phyloP scores from a whole-genome alignment of 345 rosid species.

The Psidium friedrichsthalianum region DNA sequence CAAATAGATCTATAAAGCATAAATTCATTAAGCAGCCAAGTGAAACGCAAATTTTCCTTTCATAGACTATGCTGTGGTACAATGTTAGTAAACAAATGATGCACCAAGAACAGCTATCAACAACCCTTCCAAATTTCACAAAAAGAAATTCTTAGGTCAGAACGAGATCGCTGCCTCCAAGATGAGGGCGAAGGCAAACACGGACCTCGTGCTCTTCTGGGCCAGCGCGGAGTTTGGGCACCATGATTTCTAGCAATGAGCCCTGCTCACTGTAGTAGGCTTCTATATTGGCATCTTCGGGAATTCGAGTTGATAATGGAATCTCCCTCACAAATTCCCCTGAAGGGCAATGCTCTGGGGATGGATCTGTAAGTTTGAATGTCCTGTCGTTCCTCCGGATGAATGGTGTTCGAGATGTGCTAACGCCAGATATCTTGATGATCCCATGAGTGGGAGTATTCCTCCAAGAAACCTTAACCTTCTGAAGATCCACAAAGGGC shows the following conservation, averaged over 20 bases:
- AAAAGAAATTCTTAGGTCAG: slow-evolving; percentile 35
- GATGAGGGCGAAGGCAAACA: slow-evolving; percentile 80
- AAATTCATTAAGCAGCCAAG: neutral
- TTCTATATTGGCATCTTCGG: slow-evolving; percentile 91
- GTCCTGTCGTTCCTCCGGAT: slow-evolving; percentile 83
- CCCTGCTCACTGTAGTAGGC: slow-evolving; percentile 88
- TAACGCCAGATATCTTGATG: slow-evolving; percentile 75
- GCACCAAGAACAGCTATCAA: neutral
- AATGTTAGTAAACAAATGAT: neutral
- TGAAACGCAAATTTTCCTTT: neutral
- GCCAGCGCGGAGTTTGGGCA: slow-evolving; percentile 74
- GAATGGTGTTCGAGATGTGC: slow-evolving; percentile 68
- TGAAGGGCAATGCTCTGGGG: slow-evolving; percentile 95
- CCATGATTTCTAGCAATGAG: slow-evolving; percentile 84
- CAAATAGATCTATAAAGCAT: neutral
- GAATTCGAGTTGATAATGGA: slow-evolving; percentile 71
- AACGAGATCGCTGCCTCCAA: slow-evolving; percentile 62
- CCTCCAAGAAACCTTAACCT: slow-evolving; percentile 95
- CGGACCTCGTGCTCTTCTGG: slow-evolving; percentile 97
- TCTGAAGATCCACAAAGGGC: slow-evolving; percentile 86
- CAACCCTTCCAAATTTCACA: neutral
- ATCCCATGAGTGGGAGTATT: slow-evolving; percentile 72
- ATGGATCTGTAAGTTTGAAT: slow-evolving; percentile 83
- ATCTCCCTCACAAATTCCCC: slow-evolving; percentile 95
- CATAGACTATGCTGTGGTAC: neutral